Evolutionary conservation across 2,329 filamentous ascomycete species (phyloP), one percentile per base, ranked within the genome.

Genomic region (Endothia cerciana): DNA sequence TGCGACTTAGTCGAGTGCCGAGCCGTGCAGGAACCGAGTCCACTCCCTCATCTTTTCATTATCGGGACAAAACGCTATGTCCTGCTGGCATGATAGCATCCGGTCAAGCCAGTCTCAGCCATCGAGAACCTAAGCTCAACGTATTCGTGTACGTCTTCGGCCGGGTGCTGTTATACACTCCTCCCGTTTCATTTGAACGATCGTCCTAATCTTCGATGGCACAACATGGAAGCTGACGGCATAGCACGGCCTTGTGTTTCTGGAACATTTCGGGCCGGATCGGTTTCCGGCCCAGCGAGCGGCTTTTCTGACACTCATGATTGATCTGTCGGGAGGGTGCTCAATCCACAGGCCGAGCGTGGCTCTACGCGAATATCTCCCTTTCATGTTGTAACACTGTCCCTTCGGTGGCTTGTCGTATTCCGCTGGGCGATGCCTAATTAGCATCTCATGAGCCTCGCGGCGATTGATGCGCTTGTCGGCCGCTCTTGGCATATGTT

Each of bases 21-120:
- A 68, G 63, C 64, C 57, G 41, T 68, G 66, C 66, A 68, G 65
- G 43, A 64, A 47, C 33, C 62, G 49, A 66, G 64, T 41, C 45
- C n/a, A n/a, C n/a, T n/a, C n/a, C 61, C 40, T 36, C 33, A 36
- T 10, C 33, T 36, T 36, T 40, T 59, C 45, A 25, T 49, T 22
- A n/a, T 53, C 7, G 45, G 13, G 47, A 45, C 64, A 56, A 30
- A 15, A 38, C 45, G 25, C 25, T 25, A 45, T 22, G 49, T 4
- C 33, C 33, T 36, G 33, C 2, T 36, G 33, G 33, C 5, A 36
- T 36, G 10, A 36, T 36, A 36, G 10, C 33, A 36, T 36, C 33
- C 33, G 10, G 33, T 36, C 33, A 36, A 10, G 33, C 33, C 10
- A 36, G 47, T 28, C 22, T 15, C 47, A 15, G 22, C 47, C 13